Evolutionary conservation across 2,329 filamentous ascomycete genomes (phyloP).

Genomic region (Colletotrichum aenigma): DNA sequence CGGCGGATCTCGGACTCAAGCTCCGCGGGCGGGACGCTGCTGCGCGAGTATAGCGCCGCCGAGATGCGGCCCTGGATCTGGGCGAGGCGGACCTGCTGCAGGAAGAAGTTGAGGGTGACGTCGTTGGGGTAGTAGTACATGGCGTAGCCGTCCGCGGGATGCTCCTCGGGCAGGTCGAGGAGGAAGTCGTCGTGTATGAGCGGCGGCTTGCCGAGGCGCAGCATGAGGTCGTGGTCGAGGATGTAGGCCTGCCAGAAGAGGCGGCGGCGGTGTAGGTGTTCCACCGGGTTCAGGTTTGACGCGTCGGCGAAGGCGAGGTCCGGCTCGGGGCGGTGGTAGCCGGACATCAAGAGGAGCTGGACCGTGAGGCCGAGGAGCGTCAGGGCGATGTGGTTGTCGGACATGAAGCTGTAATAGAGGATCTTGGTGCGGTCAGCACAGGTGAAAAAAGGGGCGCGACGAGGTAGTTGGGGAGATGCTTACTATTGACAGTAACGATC

Average conservation of each 20-base stretch:
- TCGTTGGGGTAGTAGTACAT: constrained; percentile 11
- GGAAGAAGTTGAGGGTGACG: constrained; percentile 11
- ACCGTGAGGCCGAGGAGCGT: not conserved
- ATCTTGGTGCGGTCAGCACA: not conserved
- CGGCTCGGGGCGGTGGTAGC: not conserved
- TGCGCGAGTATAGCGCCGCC: not conserved
- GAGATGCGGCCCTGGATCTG: constrained; percentile 8
- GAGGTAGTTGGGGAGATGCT: not conserved
- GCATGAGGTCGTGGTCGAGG: constrained; percentile 6
- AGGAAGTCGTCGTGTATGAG: constrained; percentile 16
- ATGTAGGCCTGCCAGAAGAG: constrained; percentile 11
- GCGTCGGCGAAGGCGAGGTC: not conserved
- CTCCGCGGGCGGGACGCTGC: not conserved
- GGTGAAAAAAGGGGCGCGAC: not conserved
- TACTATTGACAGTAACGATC: not conserved
- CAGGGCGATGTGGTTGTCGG: constrained; percentile 4
- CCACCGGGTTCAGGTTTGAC: not conserved
- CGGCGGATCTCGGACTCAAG: constrained; percentile 14
- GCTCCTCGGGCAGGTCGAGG: constrained; percentile 12
- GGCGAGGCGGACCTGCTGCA: constrained; percentile 13
- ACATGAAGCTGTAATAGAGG: constrained; percentile 4
- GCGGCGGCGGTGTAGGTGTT: not conserved
- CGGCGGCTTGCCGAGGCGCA: constrained; percentile 12
- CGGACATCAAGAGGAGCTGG: constrained; percentile 2
- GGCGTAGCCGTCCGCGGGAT: constrained; percentile 8